phyloP scores from a whole-genome alignment of 108 stramenopile genomes.

The Cyclotella kingstonii region DNA sequence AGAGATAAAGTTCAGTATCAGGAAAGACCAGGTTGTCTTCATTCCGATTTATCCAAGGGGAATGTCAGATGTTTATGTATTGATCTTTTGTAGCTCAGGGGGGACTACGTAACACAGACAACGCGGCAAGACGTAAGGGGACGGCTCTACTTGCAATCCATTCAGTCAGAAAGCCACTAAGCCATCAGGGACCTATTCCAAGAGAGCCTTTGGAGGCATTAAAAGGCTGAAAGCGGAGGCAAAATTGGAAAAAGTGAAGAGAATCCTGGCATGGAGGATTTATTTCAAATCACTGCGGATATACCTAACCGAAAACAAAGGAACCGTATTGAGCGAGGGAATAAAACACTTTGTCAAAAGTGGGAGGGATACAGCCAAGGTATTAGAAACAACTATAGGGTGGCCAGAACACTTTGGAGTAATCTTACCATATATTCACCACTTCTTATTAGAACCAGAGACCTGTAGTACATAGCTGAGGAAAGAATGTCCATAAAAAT shows the following conservation, averaged over 20 bases:
- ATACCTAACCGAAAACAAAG: slow-evolving; percentile 8
- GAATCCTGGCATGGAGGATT: slow-evolving; percentile 12
- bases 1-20: background rate
- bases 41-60: slow-evolving; percentile 5
- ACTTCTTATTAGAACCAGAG: no score
- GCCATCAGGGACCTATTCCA: slow-evolving; percentile 8
- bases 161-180: background rate
- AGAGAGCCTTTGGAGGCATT: slow-evolving; percentile 12
- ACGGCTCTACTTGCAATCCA: slow-evolving; percentile 5
- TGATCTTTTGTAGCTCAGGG: slow-evolving; percentile 1
- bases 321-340: slow-evolving; percentile 1
- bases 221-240: slow-evolving; percentile 5
- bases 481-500: no score
- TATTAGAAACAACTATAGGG: background rate
- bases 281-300: slow-evolving; percentile 1
- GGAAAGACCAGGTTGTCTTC: slow-evolving; percentile 5
- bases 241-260: slow-evolving; percentile 3
- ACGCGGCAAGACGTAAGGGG: background rate
- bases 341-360: background rate
- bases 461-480: no score
- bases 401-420: background rate
- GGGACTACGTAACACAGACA: slow-evolving; percentile 1
- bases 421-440: background rate
- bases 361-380: background rate
- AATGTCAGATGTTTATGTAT: background rate